phyloP scores from a whole-genome alignment of 331 rosid species.

The Pyracantha coccinea region DNA sequence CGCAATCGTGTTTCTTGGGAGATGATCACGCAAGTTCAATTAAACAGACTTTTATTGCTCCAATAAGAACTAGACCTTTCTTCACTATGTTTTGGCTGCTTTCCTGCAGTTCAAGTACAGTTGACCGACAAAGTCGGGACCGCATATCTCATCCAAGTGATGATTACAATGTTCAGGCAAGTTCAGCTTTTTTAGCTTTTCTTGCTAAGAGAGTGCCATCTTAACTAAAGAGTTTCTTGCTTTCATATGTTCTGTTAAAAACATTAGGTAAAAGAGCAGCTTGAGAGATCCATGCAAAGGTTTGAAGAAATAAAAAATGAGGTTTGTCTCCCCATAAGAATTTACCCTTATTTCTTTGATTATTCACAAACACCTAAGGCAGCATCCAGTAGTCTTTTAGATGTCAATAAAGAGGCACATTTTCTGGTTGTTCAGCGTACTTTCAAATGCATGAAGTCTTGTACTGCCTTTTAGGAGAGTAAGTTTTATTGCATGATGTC shows the following conservation, averaged over 20 bases:
- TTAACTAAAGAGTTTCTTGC: not conserved
- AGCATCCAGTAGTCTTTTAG: not conserved
- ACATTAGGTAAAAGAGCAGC: slow-evolving; percentile 49
- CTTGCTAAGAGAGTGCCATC: slow-evolving; percentile 7
- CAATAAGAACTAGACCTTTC: not conserved
- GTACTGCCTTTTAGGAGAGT: slow-evolving; percentile 4
- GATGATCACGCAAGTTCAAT: not conserved
- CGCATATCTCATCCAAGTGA: slow-evolving; percentile 46
- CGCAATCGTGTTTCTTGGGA: not conserved
- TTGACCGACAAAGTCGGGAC: slow-evolving; percentile 34
- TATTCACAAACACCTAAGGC: not conserved
- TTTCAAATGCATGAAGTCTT: not conserved
- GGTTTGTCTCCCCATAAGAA: slow-evolving; percentile 42
- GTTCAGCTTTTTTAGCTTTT: slow-evolving; percentile 12
- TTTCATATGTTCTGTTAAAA: slow-evolving; percentile 1
- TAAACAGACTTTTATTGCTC: not conserved
- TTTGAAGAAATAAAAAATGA: slow-evolving; percentile 55
- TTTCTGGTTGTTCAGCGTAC: not conserved
- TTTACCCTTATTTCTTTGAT: not conserved
- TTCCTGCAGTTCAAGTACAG: slow-evolving; percentile 37
- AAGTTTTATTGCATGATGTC: slow-evolving; percentile 20
- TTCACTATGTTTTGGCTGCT: slow-evolving; percentile 1
- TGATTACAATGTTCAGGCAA: slow-evolving; percentile 39
- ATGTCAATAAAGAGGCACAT: not conserved
- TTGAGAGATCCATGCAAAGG: slow-evolving; percentile 48